Conservation (phyloP, 257 asterid genomes). For the Nemophila menziesii region DNA sequence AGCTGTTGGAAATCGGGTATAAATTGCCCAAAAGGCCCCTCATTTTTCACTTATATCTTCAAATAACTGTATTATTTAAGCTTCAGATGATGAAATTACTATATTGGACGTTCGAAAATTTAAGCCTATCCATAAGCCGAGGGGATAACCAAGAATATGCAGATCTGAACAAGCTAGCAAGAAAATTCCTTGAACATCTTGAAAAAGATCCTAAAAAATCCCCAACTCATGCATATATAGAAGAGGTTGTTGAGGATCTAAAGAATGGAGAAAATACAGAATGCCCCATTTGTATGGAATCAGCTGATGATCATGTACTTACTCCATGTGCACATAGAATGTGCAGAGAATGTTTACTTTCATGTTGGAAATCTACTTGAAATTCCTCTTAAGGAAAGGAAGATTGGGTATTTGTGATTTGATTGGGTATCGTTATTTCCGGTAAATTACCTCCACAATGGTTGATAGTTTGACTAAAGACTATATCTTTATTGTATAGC, state of each 20-base stretch:
- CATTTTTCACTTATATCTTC: too few relatives aligned
- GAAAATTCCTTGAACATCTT: constrained; percentile 38
- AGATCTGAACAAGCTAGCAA: constrained; percentile 64
- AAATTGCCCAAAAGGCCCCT: too few relatives aligned
- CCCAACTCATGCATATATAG: constrained; percentile 56
- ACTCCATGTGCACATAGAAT: constrained; percentile 83
- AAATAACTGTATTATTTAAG: too few relatives aligned
- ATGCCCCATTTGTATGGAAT: constrained; percentile 85
- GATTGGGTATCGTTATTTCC: too few relatives aligned
- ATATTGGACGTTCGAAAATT: too few relatives aligned
- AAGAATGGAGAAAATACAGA: constrained; percentile 46
- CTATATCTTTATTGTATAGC: too few relatives aligned
- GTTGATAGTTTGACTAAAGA: too few relatives aligned
- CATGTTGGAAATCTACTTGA: constrained; percentile 70
- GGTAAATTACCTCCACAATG: too few relatives aligned
- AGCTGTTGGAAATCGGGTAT: too few relatives aligned
- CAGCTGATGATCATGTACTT: constrained; percentile 71
- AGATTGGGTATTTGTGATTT: constrained; percentile 47
- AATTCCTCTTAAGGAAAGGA: constrained; percentile 39
- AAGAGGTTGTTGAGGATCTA: constrained; percentile 64
- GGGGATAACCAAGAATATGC: constrained; percentile 47
- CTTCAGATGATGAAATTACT: too few relatives aligned
- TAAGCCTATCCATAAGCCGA: too few relatives aligned
- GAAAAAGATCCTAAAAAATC: constrained; percentile 24
- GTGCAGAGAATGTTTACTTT: constrained; percentile 74